Evolutionary conservation across 139 green algal genomes (phyloP).

Genomic region (Eudorina sp.): DNA sequence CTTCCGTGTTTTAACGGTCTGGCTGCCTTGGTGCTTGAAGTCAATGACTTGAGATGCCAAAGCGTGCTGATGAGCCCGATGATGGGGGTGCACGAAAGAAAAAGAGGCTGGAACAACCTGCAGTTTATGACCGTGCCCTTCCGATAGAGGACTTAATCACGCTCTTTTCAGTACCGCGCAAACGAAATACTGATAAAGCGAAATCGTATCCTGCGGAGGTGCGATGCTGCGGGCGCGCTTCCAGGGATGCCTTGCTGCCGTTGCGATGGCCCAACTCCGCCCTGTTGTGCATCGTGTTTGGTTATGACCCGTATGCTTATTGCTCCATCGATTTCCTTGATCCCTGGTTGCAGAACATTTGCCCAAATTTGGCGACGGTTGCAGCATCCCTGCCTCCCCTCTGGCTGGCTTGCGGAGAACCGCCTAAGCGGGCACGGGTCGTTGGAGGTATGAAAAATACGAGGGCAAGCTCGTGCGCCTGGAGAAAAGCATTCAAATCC

Average conservation of each 20-base stretch:
- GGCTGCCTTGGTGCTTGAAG: too few species aligned
- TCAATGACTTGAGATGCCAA: background rate
- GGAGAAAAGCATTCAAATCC: too few species aligned
- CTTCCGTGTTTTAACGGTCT: too few species aligned
- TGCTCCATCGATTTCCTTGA: too few species aligned
- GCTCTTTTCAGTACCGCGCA: background rate
- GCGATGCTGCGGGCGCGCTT: background rate
- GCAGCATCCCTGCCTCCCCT: background rate
- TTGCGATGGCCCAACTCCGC: too few species aligned
- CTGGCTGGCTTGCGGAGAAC: background rate
- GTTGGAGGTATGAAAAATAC: constrained; percentile 28
- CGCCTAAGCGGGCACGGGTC: background rate
- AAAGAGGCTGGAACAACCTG: background rate
- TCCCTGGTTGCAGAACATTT: background rate
- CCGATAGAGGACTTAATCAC: background rate
- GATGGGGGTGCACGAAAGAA: background rate
- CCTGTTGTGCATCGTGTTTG: too few species aligned
- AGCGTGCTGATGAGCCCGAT: background rate
- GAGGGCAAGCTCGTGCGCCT: too few species aligned
- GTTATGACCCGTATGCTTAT: too few species aligned
- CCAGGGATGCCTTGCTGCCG: too few species aligned
- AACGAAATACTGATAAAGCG: background rate
- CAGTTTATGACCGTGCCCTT: background rate
- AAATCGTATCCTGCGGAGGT: background rate
- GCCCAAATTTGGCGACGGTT: background rate